A percentile compares a stretch with the other conserved stretches of the same genome.
Evolutionary conservation across 768 basidiomycete species (phyloP).

Genomic region (Pleurotus ostreatus): DNA sequence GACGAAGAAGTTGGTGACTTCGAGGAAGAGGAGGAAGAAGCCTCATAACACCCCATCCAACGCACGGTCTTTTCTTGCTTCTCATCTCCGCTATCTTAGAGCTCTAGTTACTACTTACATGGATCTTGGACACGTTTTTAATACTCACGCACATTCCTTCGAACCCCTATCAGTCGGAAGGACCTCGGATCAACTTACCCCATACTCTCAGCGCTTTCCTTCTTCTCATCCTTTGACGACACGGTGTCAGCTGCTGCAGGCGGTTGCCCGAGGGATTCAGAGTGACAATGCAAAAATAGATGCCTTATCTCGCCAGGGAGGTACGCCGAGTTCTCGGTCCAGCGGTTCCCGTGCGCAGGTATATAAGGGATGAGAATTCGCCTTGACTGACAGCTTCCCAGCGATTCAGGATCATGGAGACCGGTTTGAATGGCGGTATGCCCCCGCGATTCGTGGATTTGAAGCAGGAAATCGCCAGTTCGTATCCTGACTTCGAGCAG

Average conservation of each 20-base stretch:
- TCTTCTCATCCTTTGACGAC: too few species aligned
- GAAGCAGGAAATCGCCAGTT: constrained; percentile 51
- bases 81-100: background rate
- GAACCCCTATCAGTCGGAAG: background rate
- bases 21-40: constrained; percentile 20
- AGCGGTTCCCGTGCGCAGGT: background rate
- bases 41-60: background rate
- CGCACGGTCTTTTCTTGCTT: background rate
- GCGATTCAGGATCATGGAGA: background rate
- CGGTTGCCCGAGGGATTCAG: too few species aligned
- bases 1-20: constrained; percentile 37
- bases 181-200: background rate
- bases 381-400: background rate
- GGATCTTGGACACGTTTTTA: background rate
- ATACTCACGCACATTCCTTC: background rate
- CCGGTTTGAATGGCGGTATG: constrained; percentile 13
- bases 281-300: too few species aligned
- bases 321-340: background rate
- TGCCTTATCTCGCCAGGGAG: background rate
- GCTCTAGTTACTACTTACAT: background rate
- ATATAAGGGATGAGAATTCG: background rate
- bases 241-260: too few species aligned
- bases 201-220: background rate
- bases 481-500: constrained; percentile 48
- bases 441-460: constrained; percentile 54